These are phyloP conservation scores for Hypoxylon sp. DNA, from an alignment of 2,329 filamentous ascomycete species.

Conservation along the genomic window DNA sequence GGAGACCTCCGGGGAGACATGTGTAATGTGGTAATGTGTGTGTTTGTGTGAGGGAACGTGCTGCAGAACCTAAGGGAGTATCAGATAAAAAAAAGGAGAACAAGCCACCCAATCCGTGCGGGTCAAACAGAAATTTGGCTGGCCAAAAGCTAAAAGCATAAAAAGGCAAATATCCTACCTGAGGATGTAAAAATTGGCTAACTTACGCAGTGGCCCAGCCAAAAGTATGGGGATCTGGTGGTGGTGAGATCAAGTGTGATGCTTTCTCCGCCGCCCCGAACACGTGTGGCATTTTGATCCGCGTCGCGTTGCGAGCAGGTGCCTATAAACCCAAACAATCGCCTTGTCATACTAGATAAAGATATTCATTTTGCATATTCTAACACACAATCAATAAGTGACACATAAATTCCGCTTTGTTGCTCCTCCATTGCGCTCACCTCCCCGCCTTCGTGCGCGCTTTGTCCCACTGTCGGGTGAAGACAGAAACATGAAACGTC, in stretches of 20 bases:
- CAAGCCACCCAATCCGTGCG: constrained; percentile 11
- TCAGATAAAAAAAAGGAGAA: constrained; percentile 18
- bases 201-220: constrained; percentile 35
- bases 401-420: constrained; percentile 41
- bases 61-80: constrained; percentile 13
- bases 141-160: constrained; percentile 26
- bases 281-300: constrained; percentile 33
- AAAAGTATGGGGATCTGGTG: constrained; percentile 17
- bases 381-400: constrained; percentile 35
- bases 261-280: constrained; percentile 12
- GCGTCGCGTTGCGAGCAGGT: constrained; percentile 19
- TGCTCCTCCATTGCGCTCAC: constrained; percentile 3
- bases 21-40: constrained; percentile 13
- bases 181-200: constrained; percentile 27
- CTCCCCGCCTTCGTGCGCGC: constrained; percentile 33
- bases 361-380: constrained; percentile 32
- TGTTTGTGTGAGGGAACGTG: constrained; percentile 12
- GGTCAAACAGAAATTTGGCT: constrained; percentile 14
- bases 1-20: constrained; percentile 26
- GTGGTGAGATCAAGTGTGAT: constrained; percentile 21
- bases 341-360: constrained; percentile 41
- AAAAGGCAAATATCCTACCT: constrained; percentile 30
- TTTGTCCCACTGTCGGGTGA: constrained; percentile 38
- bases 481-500: constrained; percentile 30
- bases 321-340: constrained; percentile 33